A percentile compares a stretch with the other conserved stretches of the same genome.
phyloP scores from a whole-genome alignment of 2,329 filamentous ascomycete species.

The Emmonsia crescens region DNA sequence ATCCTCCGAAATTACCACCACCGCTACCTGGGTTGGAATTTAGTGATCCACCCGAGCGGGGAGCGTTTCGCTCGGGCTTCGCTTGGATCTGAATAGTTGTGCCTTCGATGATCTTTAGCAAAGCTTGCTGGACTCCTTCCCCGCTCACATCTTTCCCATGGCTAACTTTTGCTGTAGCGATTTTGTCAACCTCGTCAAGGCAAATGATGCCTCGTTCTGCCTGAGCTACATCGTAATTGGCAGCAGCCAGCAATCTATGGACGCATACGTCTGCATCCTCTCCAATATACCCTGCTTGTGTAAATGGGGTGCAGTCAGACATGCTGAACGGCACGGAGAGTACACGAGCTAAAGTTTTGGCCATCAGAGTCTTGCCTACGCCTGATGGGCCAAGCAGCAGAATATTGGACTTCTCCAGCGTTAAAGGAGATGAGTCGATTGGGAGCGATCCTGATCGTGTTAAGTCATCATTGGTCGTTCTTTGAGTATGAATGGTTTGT shows the following conservation, averaged over 20 bases:
- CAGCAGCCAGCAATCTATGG: slow-evolving; percentile 75
- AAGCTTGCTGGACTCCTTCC: slow-evolving; percentile 90
- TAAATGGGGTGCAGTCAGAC: slow-evolving; percentile 91
- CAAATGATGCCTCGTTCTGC: slow-evolving; percentile 91
- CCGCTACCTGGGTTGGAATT: slow-evolving; percentile 26
- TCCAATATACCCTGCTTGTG: slow-evolving; percentile 93
- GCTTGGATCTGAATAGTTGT: slow-evolving; percentile 87
- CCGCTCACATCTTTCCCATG: slow-evolving; percentile 92
- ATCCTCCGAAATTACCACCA: slow-evolving; percentile 5
- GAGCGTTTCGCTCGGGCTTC: slow-evolving; percentile 46
- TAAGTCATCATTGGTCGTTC: slow-evolving; percentile 16
- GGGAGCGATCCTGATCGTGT: slow-evolving; percentile 18
- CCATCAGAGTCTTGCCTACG: slow-evolving; percentile 92
- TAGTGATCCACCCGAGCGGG: slow-evolving; percentile 28
- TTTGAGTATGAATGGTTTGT: slow-evolving; percentile 34
- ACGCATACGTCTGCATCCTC: slow-evolving; percentile 97
- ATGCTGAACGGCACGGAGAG: slow-evolving; percentile 95
- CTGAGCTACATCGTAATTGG: slow-evolving; percentile 75
- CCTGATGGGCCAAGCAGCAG: slow-evolving; percentile 84
- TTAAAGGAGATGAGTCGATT: slow-evolving; percentile 49
- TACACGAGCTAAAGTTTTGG: slow-evolving; percentile 76
- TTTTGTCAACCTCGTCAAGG: slow-evolving; percentile 95
- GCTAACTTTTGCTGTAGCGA: slow-evolving; percentile 74
- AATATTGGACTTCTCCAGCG: slow-evolving; percentile 92
- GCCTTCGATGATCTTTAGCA: slow-evolving; percentile 92